A percentile compares a stretch with the other conserved stretches of the same genome.
phyloP scores from a whole-genome alignment of 148 eudicot species.

The Vaccinium vitisidaea region DNA sequence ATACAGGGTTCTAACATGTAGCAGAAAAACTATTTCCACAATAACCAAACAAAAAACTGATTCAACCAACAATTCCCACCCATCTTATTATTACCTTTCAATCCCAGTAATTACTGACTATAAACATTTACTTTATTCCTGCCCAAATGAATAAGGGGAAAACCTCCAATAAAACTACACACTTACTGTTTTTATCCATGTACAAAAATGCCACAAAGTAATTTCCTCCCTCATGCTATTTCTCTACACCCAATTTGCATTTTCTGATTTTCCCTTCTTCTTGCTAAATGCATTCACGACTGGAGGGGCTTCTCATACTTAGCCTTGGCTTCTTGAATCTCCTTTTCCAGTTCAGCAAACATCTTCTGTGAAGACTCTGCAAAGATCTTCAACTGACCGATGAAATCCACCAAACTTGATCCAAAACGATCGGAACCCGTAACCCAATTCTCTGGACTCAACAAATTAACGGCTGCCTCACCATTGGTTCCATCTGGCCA shows the following conservation, averaged over 20 bases:
- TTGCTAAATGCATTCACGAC: conserved; percentile 14
- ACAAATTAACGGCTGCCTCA: conserved; percentile 28
- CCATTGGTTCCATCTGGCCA: conserved; percentile 19
- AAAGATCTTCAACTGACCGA: conserved; percentile 49
- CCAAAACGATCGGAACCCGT: conserved; percentile 46
- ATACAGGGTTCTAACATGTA: conserved; percentile 14
- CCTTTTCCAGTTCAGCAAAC: conserved; percentile 54
- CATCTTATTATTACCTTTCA: neutral
- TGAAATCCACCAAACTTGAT: conserved; percentile 49
- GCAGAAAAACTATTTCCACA: neutral
- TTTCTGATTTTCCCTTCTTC: neutral
- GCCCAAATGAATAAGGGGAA: neutral
- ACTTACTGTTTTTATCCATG: conserved; percentile 7
- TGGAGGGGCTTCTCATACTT: conserved; percentile 44
- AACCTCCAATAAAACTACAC: neutral
- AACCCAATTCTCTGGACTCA: conserved; percentile 41
- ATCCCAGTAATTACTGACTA: neutral
- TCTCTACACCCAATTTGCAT: conserved; percentile 6
- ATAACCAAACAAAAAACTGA: neutral
- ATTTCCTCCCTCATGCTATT: neutral
- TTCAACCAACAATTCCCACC: neutral
- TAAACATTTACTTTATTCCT: neutral
- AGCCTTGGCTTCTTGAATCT: conserved; percentile 53
- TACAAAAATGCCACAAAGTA: conserved; percentile 4
- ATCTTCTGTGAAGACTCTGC: conserved; percentile 56